Evolutionary conservation across 2,329 filamentous ascomycete genomes (phyloP).

Genomic region (Aspergillus texensis): DNA sequence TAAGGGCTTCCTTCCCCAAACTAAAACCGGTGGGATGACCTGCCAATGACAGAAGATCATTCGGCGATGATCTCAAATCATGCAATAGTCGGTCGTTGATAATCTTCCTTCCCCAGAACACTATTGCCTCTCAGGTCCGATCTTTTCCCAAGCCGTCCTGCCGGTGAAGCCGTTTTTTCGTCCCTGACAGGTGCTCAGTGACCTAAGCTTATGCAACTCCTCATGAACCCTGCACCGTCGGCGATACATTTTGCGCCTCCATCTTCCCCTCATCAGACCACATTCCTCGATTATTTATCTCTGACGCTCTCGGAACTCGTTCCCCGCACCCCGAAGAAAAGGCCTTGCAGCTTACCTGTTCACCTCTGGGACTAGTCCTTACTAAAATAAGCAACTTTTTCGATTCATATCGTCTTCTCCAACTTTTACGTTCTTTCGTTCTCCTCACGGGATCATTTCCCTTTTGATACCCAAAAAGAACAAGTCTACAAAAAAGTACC

Average conservation of each 20-base stretch:
- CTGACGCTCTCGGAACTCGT: slow-evolving; percentile 7
- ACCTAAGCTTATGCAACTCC: not conserved
- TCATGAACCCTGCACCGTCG: not conserved
- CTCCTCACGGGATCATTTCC: not conserved
- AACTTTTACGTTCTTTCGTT: not conserved
- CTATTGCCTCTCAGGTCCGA: slow-evolving; percentile 14
- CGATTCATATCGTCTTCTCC: not conserved
- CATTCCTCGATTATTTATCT: not conserved
- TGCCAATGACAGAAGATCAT: slow-evolving; percentile 1
- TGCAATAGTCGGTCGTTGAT: slow-evolving; percentile 1
- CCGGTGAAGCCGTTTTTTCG: slow-evolving; percentile 27
- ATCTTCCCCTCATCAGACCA: slow-evolving; percentile 4
- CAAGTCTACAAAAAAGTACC: no score
- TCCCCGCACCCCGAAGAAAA: slow-evolving; percentile 4
- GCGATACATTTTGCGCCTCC: not conserved
- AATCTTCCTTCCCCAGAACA: not conserved
- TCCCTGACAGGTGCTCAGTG: slow-evolving; percentile 4
- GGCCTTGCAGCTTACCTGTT: not conserved
- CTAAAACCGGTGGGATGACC: not conserved
- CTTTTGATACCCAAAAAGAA: not conserved
- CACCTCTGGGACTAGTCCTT: not conserved
- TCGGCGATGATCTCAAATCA: slow-evolving; percentile 4
- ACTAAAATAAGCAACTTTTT: not conserved
- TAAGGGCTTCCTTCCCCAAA: not conserved
- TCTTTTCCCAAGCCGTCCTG: slow-evolving; percentile 25